Base-by-base conservation (phyloP, 1,284 basidiomycete species). In the Cutaneotrichosporon sp. region DNA sequence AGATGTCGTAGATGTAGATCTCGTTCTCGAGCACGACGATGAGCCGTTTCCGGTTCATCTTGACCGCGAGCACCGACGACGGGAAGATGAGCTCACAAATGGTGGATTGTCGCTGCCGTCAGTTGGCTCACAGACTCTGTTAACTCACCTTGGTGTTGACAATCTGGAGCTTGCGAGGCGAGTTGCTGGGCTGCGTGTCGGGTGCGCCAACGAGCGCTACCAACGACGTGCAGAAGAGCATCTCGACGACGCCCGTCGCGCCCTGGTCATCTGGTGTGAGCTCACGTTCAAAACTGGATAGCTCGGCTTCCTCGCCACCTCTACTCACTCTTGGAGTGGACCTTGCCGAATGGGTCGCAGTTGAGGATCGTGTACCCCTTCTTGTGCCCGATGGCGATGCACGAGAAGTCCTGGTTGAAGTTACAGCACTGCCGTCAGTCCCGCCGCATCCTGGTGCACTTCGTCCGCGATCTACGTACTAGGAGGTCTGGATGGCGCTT, bases 61-160 rank as follows among this genome's bases (percentile, higher is more conserved):
- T 97, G 76, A 99, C 95, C 6, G 91, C 88, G 29, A 98, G 86
- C 62, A 99, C 95, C 1, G 93, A 92, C 1, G 93, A 94, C 0
- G 95, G 95, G 78, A 99, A 99, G 18, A 95, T 86, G 22, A 99
- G 87, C 76, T 99, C 95, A 86, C 97, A 99, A 67, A 99, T 99
- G 83, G 95, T 95, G 22, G 92, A 95, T 85, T 98, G 92, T 31
- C 95, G 88, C 91, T 97, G 73, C 7, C 14, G 36, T 53, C 24
- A 43, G 51, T 20, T 7, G 50, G 10, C 29, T 18, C 43, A 20
- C n/a, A 43, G 16, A 2, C 10, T n/a, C 38, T n/a, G 2, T 16
- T 2, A 6, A 13, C 42, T 66, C 83, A 92, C 93, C 85, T 95
- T 97, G 11, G 95, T 99, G 76, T 99, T 99, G 57, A 98, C 92